Evolutionary conservation across 2,329 filamentous ascomycete species (phyloP), one percentile per base, ranked within the genome.

Genomic region (Calonectria pseudoreteaudii): DNA sequence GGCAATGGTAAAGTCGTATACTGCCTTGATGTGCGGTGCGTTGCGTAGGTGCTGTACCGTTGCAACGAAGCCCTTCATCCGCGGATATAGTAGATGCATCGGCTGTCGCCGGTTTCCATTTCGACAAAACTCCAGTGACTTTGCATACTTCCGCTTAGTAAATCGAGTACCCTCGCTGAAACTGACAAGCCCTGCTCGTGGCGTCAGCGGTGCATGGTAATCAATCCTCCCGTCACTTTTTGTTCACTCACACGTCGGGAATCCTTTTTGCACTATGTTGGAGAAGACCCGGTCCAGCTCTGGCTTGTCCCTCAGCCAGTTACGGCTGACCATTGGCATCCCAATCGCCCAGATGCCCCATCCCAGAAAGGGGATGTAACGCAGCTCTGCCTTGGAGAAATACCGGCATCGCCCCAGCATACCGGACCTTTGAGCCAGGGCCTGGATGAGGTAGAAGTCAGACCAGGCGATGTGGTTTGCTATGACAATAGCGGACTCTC

Each of bases 291-390:
- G 85, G 65, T 90, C 86, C 76, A 93, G 85, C 82, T 92, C 90
- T 20, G 81, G 82, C 79, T 87, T 86, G 80, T 93, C 91, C 72
- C 85, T 85, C 77, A 87, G 86, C 91, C 91, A 93, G 68, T 90
- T 88, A 67, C 91, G 85, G 78, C 87, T 91, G 28, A 92, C 90
- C 83, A 93, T 86, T 9, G 91, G 91, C 90, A 93, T 92, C 3
- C 90, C 90, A 86, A 92, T 91, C 4, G 88, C 90, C 90, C 90
- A 92, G 41, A 93, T 84, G 2, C 90, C 91, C 91, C 91, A 92
- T 23, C 91, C 91, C 10, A 92, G 85, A 73, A 93, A 89, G 6
- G 91, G 91, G 16, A 93, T 88, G 83, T 87, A 86, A 73, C 87
- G 87, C 72, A 93, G 85, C 81, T 91, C 87, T 72, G 88, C 86